phyloP scores from a whole-genome alignment of 768 basidiomycete genomes.

The Suillus spraguei region DNA sequence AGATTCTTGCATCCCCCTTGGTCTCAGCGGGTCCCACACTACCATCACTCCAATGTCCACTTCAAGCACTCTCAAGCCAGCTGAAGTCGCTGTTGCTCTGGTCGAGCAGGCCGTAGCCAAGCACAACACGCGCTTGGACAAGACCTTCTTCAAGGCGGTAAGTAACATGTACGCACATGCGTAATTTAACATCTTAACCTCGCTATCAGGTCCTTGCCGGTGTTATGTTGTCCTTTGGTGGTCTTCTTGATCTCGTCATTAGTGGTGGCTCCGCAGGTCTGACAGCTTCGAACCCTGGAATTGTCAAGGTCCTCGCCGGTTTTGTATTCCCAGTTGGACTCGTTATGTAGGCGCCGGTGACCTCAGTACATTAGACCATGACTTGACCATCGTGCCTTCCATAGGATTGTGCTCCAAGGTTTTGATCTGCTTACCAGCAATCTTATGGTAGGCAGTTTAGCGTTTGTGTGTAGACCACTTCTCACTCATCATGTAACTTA shows the following conservation, averaged over 20 bases:
- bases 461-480: background rate
- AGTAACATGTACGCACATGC: slow-evolving; percentile 19
- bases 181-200: background rate
- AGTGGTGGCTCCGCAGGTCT: slow-evolving; percentile 59
- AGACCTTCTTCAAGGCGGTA: slow-evolving; percentile 70
- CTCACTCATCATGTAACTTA: slow-evolving; percentile 8
- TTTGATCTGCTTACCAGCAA: slow-evolving; percentile 75
- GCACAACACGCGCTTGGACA: slow-evolving; percentile 63
- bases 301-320: slow-evolving; percentile 66
- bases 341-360: slow-evolving; percentile 56
- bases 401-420: slow-evolving; percentile 73
- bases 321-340: slow-evolving; percentile 78
- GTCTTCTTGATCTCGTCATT: slow-evolving; percentile 60
- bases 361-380: background rate
- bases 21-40: slow-evolving; percentile 10
- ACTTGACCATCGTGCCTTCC: slow-evolving; percentile 4
- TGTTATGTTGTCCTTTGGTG: slow-evolving; percentile 75
- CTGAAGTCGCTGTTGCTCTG: slow-evolving; percentile 57
- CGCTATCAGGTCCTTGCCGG: slow-evolving; percentile 64
- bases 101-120: slow-evolving; percentile 61
- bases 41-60: slow-evolving; percentile 21
- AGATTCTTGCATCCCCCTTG: background rate
- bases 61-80: slow-evolving; percentile 57
- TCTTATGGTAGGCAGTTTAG: slow-evolving; percentile 57
- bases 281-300: slow-evolving; percentile 57